Evolutionary conservation across 2,329 filamentous ascomycete species (phyloP), one percentile per base, ranked within the genome.

Genomic region (Hymenoscyphus fraxineus): DNA sequence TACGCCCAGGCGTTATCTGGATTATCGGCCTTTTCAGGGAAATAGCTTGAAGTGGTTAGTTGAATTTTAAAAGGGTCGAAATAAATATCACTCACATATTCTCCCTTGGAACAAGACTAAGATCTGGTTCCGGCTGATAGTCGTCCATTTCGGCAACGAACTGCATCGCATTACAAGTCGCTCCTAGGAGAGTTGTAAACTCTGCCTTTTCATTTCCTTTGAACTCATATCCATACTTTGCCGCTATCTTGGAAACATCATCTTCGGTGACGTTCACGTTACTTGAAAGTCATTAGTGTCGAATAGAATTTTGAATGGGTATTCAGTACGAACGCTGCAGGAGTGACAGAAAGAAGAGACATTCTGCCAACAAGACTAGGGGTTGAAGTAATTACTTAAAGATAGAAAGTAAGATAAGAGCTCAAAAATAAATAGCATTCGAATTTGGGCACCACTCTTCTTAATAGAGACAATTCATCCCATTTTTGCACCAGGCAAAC

Each of bases 101-200:
- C n/a, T 67, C 65, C 57, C 66, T 55, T 27, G 64, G 65, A 1
- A 59, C 60, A 35, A 66, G 47, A 12, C 40, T 51, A 15, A 67
- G 64, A 22, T 69, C 58, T 32, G 66, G 66, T 32, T 64, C 63
- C 15, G 68, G 69, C 40, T 71, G 68, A 61, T 71, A 71, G 47
- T 69, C 67, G 35, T 70, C 66, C 66, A 70, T 70, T 54, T 69
- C 64, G 27, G 58, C 51, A 27, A 71, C 66, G 58, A 68, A 66
- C 44, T 70, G 65, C 61, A 68, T 67, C 13, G 69, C 64, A 60
- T 68, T 70, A 58, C 63, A 70, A 31, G 65, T 68, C 55, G 66
- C 66, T 15, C 65, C 69, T n/a, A 70, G 61, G 6, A 71, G 57
- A 12, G 65, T 68, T 12, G 65, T 66, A 60, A 55, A 69, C 35